phyloP scores from a whole-genome alignment of 768 basidiomycete genomes.

The Lactifluus pinguis region DNA sequence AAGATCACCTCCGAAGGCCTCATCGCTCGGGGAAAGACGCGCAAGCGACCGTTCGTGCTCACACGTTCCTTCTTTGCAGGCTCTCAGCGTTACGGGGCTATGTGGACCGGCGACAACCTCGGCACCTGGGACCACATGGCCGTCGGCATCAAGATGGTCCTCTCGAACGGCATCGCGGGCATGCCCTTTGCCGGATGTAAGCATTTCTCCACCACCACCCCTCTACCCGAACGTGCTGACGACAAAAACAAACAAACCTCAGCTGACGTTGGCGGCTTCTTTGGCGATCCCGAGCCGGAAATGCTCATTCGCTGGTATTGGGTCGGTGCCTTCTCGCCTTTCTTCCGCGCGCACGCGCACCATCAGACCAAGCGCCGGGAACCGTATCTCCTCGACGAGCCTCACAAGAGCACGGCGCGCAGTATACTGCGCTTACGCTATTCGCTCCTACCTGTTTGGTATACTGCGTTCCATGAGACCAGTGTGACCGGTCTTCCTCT shows the following conservation, averaged over 20 bases:
- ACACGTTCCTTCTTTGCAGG: conserved; percentile 94
- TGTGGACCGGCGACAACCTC: conserved; percentile 99
- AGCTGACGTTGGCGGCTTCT: conserved; percentile 99
- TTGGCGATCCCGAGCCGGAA: conserved; percentile 90
- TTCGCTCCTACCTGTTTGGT: conserved; percentile 86
- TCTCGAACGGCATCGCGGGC: conserved; percentile 81
- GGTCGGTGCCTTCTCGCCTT: conserved; percentile 89
- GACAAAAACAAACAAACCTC: not conserved
- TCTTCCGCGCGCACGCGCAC: conserved; percentile 98
- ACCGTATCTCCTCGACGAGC: conserved; percentile 86
- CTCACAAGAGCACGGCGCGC: conserved; percentile 75
- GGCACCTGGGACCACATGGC: conserved; percentile 98
- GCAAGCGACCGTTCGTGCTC: conserved; percentile 88
- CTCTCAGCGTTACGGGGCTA: conserved; percentile 90
- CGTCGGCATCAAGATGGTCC: conserved; percentile 87
- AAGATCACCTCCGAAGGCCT: conserved; percentile 80
- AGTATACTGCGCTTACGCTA: conserved; percentile 78
- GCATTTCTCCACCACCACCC: conserved; percentile 25
- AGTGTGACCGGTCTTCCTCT: conserved; percentile 76
- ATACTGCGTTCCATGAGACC: conserved; percentile 92
- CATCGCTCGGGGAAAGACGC: conserved; percentile 58
- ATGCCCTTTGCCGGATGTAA: conserved; percentile 87
- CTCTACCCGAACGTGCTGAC: not conserved
- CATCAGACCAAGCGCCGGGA: conserved; percentile 97
- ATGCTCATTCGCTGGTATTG: conserved; percentile 98